phyloP scores from a whole-genome alignment of 2,329 filamentous ascomycete species.

The Fusarium pseudograminearum region DNA sequence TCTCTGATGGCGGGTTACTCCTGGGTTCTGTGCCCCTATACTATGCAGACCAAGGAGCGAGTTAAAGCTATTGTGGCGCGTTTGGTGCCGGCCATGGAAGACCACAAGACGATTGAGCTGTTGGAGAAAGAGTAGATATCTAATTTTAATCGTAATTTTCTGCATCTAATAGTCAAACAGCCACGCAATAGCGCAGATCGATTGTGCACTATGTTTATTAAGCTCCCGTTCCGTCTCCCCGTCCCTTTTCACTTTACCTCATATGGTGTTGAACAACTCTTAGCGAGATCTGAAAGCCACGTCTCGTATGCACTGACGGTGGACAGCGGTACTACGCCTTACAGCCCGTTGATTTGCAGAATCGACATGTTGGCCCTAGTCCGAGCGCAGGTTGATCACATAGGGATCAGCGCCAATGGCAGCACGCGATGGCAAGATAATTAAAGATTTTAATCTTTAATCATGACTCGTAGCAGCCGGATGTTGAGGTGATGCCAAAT shows the following conservation, averaged over 20 bases:
- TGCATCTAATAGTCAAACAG: background rate
- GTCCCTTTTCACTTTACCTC: background rate
- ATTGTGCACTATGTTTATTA: background rate
- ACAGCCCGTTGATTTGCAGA: background rate
- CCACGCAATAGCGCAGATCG: background rate
- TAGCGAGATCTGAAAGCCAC: background rate
- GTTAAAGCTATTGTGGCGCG: slow-evolving; percentile 15
- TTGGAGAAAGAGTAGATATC: background rate
- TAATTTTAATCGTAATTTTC: background rate
- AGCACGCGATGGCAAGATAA: background rate
- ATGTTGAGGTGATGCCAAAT: background rate
- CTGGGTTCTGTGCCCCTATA: slow-evolving; percentile 5
- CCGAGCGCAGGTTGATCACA: background rate
- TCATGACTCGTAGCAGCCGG: background rate
- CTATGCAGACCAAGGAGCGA: slow-evolving; percentile 17
- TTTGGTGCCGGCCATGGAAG: slow-evolving; percentile 21
- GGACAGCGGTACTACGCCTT: background rate
- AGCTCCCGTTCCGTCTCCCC: background rate
- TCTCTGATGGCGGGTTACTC: slow-evolving; percentile 4
- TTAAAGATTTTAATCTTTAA: background rate
- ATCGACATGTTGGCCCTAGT: background rate
- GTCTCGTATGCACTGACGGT: background rate
- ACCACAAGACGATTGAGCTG: slow-evolving; percentile 12
- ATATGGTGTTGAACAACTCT: background rate
- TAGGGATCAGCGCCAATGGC: background rate